A percentile compares a stretch with the other conserved stretches of the same genome.
Evolutionary conservation across 2,329 filamentous ascomycete species (phyloP).

Genomic region (Hypomyces perniciosus): DNA sequence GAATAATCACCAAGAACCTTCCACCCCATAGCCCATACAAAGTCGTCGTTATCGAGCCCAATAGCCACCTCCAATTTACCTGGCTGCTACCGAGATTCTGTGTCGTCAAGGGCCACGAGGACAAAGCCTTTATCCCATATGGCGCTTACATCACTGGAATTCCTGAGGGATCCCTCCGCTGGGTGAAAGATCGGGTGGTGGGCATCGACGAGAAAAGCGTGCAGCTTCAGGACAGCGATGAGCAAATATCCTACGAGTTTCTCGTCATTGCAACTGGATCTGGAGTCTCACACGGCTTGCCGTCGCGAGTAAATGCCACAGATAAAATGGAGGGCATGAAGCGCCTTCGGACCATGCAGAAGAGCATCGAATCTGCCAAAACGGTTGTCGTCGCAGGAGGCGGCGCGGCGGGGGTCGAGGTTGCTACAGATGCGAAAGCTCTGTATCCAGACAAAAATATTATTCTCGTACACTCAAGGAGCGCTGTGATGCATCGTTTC

Average conservation of each 20-base stretch:
- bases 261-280: slow-evolving; percentile 54
- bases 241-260: slow-evolving; percentile 46
- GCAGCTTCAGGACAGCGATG: slow-evolving; percentile 33
- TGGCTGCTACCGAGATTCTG: slow-evolving; percentile 55
- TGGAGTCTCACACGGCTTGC: slow-evolving; percentile 36
- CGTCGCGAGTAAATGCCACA: slow-evolving; percentile 40
- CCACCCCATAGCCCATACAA: slow-evolving; percentile 41
- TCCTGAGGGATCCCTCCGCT: slow-evolving; percentile 30
- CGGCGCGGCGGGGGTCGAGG: slow-evolving; percentile 56
- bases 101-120: slow-evolving; percentile 47
- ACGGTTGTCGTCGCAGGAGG: slow-evolving; percentile 50
- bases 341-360: slow-evolving; percentile 41
- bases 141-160: slow-evolving; percentile 32
- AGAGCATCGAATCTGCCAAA: slow-evolving; percentile 35
- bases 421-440: slow-evolving; percentile 54
- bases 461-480: slow-evolving; percentile 52
- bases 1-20: slow-evolving; percentile 42
- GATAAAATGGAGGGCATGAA: slow-evolving; percentile 37
- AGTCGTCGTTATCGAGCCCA: slow-evolving; percentile 53
- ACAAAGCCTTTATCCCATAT: slow-evolving; percentile 57
- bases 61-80: slow-evolving; percentile 55
- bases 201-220: slow-evolving; percentile 31
- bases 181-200: slow-evolving; percentile 38
- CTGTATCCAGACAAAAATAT: slow-evolving; percentile 51
- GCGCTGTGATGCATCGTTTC: slow-evolving; percentile 47